These are phyloP conservation scores for Exophiala spinifera DNA, from an alignment of 2,329 filamentous ascomycete genomes.

Conservation along the genomic window DNA sequence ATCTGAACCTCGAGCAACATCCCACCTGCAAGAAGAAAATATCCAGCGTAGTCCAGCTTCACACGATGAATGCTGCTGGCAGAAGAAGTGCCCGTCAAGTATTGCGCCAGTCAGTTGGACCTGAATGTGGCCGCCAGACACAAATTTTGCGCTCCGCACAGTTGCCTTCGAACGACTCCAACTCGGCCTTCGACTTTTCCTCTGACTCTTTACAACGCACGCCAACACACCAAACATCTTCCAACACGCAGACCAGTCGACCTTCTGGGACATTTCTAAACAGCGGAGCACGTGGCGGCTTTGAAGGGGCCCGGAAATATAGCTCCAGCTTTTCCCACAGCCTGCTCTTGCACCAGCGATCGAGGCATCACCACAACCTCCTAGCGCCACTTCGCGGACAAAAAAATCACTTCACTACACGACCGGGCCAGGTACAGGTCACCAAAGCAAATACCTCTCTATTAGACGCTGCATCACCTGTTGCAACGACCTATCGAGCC, in stretches of 20 bases:
- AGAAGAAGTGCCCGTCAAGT: neutral
- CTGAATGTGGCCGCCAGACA: neutral
- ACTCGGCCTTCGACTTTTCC: neutral
- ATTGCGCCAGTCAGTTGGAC: neutral
- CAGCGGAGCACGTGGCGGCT: neutral
- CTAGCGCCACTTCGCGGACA: too few species aligned
- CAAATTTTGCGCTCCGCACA: constrained; percentile 4
- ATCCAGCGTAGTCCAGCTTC: too few species aligned
- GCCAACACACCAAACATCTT: neutral
- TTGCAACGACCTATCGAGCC: neutral
- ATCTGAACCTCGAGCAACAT: too few species aligned
- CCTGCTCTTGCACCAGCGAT: too few species aligned
- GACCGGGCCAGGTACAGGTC: too few species aligned
- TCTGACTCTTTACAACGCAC: neutral
- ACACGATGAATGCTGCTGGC: neutral
- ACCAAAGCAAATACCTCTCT: neutral
- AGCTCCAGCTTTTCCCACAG: too few species aligned
- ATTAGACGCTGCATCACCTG: neutral
- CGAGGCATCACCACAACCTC: too few species aligned
- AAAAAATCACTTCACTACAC: too few species aligned
- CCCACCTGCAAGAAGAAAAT: too few species aligned
- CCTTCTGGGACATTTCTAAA: neutral
- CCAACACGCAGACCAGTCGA: neutral
- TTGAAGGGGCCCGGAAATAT: too few species aligned
- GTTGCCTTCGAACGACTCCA: constrained; percentile 3